These are phyloP conservation scores for Coemansia sp. DNA, from an alignment of 192 early-diverging fungal species.

Conservation along the genomic window DNA sequence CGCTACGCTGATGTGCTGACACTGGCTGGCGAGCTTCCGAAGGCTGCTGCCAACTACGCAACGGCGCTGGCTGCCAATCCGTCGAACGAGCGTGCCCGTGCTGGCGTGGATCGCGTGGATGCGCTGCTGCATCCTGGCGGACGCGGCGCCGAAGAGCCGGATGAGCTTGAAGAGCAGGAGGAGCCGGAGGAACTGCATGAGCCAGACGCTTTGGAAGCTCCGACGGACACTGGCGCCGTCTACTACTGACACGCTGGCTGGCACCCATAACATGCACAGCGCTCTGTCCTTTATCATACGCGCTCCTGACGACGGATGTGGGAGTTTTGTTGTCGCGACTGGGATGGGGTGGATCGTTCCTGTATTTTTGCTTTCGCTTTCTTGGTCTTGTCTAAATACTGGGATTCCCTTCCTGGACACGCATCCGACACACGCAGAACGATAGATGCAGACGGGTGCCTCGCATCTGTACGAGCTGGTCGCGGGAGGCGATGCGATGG, in stretches of 20 bases:
- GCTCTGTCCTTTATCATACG: no score
- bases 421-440: background rate
- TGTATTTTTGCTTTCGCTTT: no score
- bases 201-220: conserved; percentile 3
- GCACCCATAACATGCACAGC: no score
- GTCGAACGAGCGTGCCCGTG: conserved; percentile 26
- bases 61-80: conserved; percentile 41
- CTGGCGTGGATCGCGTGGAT: conserved; percentile 44
- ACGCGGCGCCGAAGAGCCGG: conserved; percentile 6
- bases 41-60: conserved; percentile 41
- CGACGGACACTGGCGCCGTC: conserved; percentile 1
- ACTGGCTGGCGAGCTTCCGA: conserved; percentile 40
- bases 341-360: no score
- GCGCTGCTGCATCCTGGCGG: conserved; percentile 40
- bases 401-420: no score
- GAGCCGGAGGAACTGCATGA: conserved; percentile 3
- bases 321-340: no score
- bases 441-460: background rate
- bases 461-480: conserved; percentile 20
- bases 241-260: no score
- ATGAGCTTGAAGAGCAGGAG: conserved; percentile 11
- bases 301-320: no score
- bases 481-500: background rate
- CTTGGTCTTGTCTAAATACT: no score
- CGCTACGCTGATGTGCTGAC: conserved; percentile 50